Conservation (phyloP, 2,329 filamentous ascomycete species). For the Lachnellula cervina region DNA sequence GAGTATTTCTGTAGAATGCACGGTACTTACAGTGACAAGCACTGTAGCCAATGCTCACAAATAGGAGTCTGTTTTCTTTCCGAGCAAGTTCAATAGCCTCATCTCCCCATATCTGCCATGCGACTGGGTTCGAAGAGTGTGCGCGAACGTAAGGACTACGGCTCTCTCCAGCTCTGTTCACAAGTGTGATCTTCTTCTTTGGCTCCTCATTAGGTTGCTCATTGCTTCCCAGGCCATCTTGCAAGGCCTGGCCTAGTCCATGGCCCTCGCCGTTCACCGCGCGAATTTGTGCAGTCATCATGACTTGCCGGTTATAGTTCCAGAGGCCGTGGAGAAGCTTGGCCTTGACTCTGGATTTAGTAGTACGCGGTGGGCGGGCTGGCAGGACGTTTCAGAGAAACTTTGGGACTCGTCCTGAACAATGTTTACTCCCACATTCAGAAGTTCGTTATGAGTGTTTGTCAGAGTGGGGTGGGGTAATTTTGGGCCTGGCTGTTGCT, state of each 20-base stretch:
- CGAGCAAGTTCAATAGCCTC: slow-evolving; percentile 73
- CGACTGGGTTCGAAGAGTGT: slow-evolving; percentile 76
- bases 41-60: slow-evolving; percentile 90
- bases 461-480: too few species aligned
- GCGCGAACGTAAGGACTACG: slow-evolving; percentile 66
- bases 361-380: too few species aligned
- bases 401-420: too few species aligned
- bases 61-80: slow-evolving; percentile 80
- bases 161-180: slow-evolving; percentile 55
- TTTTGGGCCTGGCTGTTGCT: too few species aligned
- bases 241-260: slow-evolving; percentile 25
- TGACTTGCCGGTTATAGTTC: slow-evolving; percentile 1
- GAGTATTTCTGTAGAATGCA: background rate
- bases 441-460: too few species aligned
- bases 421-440: too few species aligned
- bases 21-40: slow-evolving; percentile 80
- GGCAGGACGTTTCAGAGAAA: too few species aligned
- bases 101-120: slow-evolving; percentile 85
- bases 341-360: too few species aligned
- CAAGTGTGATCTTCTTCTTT: slow-evolving; percentile 31
- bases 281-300: slow-evolving; percentile 28
- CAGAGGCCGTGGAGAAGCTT: too few species aligned
- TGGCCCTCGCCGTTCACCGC: slow-evolving; percentile 15
- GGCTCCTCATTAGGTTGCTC: slow-evolving; percentile 9
- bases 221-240: slow-evolving; percentile 8